phyloP scores from a whole-genome alignment of 768 basidiomycete species.

The Suillus lakei region DNA sequence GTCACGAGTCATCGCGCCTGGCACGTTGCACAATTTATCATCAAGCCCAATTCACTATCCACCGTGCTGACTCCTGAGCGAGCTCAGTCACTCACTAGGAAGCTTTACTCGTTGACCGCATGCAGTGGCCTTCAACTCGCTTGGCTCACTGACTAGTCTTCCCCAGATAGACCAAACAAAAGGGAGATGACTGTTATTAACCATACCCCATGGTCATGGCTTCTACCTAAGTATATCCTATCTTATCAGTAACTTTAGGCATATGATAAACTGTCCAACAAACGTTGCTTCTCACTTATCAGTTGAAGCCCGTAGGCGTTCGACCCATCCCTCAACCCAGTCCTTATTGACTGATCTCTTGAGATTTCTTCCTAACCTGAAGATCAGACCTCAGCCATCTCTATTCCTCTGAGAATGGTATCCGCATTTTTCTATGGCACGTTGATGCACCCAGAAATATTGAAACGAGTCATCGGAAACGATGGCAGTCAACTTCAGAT shows the following conservation, averaged over 20 bases:
- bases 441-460: slow-evolving; percentile 84
- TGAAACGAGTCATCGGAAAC: slow-evolving; percentile 76
- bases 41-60: too few relatives aligned
- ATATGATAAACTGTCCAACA: neutral
- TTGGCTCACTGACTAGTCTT: neutral
- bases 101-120: too few relatives aligned
- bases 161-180: too few relatives aligned
- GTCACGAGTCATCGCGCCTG: too few relatives aligned
- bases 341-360: neutral
- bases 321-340: neutral
- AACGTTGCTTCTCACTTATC: slow-evolving; percentile 6
- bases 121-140: too few relatives aligned
- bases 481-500: slow-evolving; percentile 66
- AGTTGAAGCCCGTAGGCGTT: neutral
- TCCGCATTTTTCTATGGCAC: slow-evolving; percentile 90
- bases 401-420: slow-evolving; percentile 26
- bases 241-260: neutral
- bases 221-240: slow-evolving; percentile 3
- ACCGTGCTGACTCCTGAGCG: too few relatives aligned
- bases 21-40: too few relatives aligned
- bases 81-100: too few relatives aligned
- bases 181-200: neutral
- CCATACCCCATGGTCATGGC: neutral
- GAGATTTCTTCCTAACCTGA: neutral
- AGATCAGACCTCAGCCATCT: neutral